phyloP scores from a whole-genome alignment of 2,329 filamentous ascomycete genomes.

The Trichoderma sp. region DNA sequence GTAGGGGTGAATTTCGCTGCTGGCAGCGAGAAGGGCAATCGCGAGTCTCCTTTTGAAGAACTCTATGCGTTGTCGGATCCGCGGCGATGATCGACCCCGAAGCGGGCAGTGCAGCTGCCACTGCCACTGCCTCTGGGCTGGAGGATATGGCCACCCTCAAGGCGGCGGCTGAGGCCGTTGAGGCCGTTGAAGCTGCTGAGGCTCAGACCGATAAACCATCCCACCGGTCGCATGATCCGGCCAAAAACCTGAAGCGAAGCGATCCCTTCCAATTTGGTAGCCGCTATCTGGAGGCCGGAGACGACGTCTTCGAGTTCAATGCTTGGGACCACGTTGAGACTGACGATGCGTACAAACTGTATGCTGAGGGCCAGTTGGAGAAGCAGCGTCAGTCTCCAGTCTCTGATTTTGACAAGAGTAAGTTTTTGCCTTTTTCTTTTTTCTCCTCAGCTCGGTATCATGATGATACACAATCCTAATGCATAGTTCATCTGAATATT shows the following conservation, averaged over 20 bases:
- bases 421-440: constrained; percentile 33
- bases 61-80: constrained; percentile 4
- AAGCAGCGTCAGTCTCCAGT: constrained; percentile 85
- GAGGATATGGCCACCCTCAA: constrained; percentile 29
- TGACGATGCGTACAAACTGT: constrained; percentile 82
- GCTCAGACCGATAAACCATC: constrained; percentile 42
- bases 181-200: constrained; percentile 13
- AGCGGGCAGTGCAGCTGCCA: constrained; percentile 12
- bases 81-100: constrained; percentile 14
- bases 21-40: not conserved
- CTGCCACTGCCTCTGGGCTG: constrained; percentile 17
- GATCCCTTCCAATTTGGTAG: constrained; percentile 97
- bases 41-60: not conserved
- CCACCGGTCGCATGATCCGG: constrained; percentile 69
- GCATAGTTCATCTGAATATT: constrained; percentile 70
- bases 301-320: constrained; percentile 95
- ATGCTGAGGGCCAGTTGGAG: constrained; percentile 78
- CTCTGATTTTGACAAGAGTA: constrained; percentile 86
- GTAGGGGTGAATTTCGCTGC: not conserved
- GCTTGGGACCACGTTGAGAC: constrained; percentile 98
- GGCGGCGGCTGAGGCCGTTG: constrained; percentile 8
- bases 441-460: constrained; percentile 35
- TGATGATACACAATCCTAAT: constrained; percentile 57
- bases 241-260: constrained; percentile 75
- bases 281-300: constrained; percentile 75